A percentile compares a stretch with the other conserved stretches of the same genome.
These are phyloP conservation scores for Flaveria bidentis DNA, from an alignment of 129 eudicot genomes.

Conservation along the genomic window DNA sequence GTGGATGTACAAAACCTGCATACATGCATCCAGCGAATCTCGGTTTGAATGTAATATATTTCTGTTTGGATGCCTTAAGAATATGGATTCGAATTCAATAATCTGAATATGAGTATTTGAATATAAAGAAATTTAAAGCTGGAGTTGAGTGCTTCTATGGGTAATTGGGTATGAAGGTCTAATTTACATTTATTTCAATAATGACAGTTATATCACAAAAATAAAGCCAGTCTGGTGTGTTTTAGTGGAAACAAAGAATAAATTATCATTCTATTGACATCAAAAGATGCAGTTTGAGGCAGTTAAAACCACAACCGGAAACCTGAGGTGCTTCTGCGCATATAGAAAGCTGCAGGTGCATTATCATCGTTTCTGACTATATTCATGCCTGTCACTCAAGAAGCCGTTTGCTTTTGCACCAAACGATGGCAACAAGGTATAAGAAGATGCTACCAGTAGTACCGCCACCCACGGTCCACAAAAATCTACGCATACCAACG, in stretches of 20 bases:
- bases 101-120: too few relatives aligned
- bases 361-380: background rate
- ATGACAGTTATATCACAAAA: background rate
- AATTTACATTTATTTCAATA: background rate
- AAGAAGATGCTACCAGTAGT: slow-evolving; percentile 7
- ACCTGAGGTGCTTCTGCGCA: background rate
- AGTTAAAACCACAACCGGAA: background rate
- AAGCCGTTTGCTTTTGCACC: slow-evolving; percentile 19
- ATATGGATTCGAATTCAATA: too few relatives aligned
- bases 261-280: slow-evolving; percentile 9
- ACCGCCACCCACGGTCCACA: slow-evolving; percentile 12
- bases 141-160: too few relatives aligned
- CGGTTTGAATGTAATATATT: too few relatives aligned
- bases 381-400: background rate
- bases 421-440: background rate
- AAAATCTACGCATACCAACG: slow-evolving; percentile 16
- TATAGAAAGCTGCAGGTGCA: background rate
- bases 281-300: background rate
- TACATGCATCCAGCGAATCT: too few relatives aligned
- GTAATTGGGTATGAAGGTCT: too few relatives aligned
- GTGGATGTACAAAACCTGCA: too few relatives aligned
- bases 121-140: too few relatives aligned
- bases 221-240: background rate
- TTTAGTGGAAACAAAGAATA: slow-evolving; percentile 6
- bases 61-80: too few relatives aligned